These are phyloP conservation scores for Teratosphaeria gauchensis DNA, from an alignment of 2,329 filamentous ascomycete genomes.

Conservation along the genomic window DNA sequence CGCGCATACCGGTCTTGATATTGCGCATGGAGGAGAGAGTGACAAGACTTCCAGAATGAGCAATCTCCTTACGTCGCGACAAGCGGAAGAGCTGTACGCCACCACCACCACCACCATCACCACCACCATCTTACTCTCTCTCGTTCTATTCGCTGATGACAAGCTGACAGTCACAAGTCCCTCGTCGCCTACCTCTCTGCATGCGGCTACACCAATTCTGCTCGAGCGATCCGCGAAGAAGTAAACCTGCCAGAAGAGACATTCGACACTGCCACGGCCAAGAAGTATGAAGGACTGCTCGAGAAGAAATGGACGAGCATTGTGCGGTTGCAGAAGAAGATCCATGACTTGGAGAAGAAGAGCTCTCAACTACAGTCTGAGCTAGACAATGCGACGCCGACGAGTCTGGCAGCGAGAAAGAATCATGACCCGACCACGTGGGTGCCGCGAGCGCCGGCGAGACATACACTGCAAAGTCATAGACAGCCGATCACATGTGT, in stretches of 20 bases:
- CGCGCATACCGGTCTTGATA: too few relatives aligned
- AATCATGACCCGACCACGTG: conserved; percentile 79
- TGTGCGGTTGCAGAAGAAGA: conserved; percentile 92
- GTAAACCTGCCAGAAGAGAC: conserved; percentile 55
- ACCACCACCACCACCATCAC: conserved; percentile 23
- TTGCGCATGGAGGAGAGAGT: not conserved
- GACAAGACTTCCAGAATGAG: conserved; percentile 46
- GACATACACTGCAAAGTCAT: conserved; percentile 76
- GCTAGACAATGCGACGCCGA: conserved; percentile 71
- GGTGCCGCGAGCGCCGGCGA: conserved; percentile 73
- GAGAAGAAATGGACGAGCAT: conserved; percentile 99
- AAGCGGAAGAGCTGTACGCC: conserved; percentile 79
- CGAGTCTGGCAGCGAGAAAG: conserved; percentile 59
- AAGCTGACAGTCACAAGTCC: conserved; percentile 66
- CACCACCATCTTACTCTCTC: conserved; percentile 6
- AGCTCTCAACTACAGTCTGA: conserved; percentile 67
- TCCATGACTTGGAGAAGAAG: conserved; percentile 82
- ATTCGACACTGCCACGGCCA: conserved; percentile 72
- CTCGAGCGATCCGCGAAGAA: conserved; percentile 65
- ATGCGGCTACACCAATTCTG: conserved; percentile 59
- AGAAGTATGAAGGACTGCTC: conserved; percentile 87
- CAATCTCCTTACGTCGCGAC: conserved; percentile 64
- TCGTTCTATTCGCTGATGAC: conserved; percentile 4
- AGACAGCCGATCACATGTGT: conserved; percentile 73
- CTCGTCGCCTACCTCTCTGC: conserved; percentile 81